Evolutionary conservation across 495 filamentous ascomycete species (phyloP).

Genomic region (Penicillium alfredii): DNA sequence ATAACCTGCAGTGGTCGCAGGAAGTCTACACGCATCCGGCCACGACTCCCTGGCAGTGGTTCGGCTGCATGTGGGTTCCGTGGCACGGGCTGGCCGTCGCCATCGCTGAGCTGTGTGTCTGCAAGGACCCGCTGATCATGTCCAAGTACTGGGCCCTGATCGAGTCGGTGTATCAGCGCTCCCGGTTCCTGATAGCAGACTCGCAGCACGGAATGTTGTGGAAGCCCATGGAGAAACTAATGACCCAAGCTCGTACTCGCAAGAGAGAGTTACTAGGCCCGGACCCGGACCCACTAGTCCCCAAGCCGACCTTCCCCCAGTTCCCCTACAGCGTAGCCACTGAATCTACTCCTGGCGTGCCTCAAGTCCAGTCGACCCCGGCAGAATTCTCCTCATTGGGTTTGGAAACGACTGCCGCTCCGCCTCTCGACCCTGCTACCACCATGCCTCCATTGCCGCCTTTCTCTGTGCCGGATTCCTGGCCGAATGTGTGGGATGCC

Average conservation of each 20-base stretch:
- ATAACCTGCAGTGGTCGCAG: constrained; percentile 23
- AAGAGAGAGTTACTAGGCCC: constrained; percentile 18
- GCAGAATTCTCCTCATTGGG: constrained; percentile 1
- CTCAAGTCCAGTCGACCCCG: not conserved
- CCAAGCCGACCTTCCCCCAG: constrained; percentile 2
- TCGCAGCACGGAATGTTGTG: constrained; percentile 57
- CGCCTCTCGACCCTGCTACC: constrained; percentile 3
- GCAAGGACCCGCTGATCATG: constrained; percentile 53
- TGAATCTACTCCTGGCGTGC: not conserved
- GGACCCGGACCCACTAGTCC: no score
- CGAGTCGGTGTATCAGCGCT: constrained; percentile 49
- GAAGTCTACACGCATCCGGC: constrained; percentile 20
- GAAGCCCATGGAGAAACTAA: constrained; percentile 64
- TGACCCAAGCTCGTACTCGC: constrained; percentile 33
- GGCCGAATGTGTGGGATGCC: constrained; percentile 30
- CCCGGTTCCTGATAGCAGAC: constrained; percentile 46
- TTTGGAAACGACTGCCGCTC: constrained; percentile 1
- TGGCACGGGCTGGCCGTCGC: constrained; percentile 45
- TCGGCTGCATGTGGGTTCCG: constrained; percentile 35
- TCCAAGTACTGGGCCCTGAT: constrained; percentile 70
- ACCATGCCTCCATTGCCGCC: not conserved
- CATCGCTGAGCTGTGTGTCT: constrained; percentile 67
- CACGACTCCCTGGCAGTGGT: constrained; percentile 33
- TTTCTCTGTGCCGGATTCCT: constrained; percentile 13
- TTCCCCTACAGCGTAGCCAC: not conserved